Conservation (phyloP, 2,329 filamentous ascomycete genomes). For the Fusarium duplospermum region DNA sequence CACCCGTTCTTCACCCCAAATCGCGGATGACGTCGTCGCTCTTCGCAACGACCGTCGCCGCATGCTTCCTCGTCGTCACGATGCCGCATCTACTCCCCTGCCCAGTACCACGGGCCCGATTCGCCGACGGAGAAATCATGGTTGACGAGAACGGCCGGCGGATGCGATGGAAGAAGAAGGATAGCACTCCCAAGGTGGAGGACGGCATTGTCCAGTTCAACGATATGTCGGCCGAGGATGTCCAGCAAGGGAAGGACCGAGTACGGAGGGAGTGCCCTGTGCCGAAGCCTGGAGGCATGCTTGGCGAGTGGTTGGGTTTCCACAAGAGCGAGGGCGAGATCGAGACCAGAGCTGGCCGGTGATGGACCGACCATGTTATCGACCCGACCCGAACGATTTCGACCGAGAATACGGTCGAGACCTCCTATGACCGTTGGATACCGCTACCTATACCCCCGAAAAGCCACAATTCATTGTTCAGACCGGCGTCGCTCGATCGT, state of each 20-base stretch:
- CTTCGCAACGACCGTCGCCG: conserved; percentile 90
- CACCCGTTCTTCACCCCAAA: conserved; percentile 90
- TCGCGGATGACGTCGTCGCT: conserved; percentile 94
- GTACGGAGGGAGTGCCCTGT: conserved; percentile 85
- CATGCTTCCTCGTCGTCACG: conserved; percentile 92
- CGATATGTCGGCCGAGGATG: conserved; percentile 52
- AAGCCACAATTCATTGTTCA: neutral
- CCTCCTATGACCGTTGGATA: neutral
- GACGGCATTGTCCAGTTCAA: conserved; percentile 63
- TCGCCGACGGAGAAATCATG: conserved; percentile 74
- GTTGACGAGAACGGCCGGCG: conserved; percentile 60
- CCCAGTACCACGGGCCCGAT: conserved; percentile 80
- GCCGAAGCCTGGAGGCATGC: conserved; percentile 84
- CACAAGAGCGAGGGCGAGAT: conserved; percentile 52
- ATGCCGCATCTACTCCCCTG: conserved; percentile 93
- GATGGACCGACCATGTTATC: conserved; percentile 31
- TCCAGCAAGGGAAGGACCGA: conserved; percentile 51
- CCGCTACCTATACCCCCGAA: neutral
- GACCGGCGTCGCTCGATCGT: neutral
- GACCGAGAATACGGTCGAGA: neutral
- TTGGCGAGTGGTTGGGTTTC: conserved; percentile 82
- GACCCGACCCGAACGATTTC: neutral
- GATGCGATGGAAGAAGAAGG: conserved; percentile 57
- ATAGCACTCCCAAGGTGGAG: conserved; percentile 52
- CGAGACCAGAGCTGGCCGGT: conserved; percentile 39